A percentile compares a stretch with the other conserved stretches of the same genome.
Evolutionary conservation across 305 asterid genomes (phyloP).

Genomic region (Andrographis paniculata): DNA sequence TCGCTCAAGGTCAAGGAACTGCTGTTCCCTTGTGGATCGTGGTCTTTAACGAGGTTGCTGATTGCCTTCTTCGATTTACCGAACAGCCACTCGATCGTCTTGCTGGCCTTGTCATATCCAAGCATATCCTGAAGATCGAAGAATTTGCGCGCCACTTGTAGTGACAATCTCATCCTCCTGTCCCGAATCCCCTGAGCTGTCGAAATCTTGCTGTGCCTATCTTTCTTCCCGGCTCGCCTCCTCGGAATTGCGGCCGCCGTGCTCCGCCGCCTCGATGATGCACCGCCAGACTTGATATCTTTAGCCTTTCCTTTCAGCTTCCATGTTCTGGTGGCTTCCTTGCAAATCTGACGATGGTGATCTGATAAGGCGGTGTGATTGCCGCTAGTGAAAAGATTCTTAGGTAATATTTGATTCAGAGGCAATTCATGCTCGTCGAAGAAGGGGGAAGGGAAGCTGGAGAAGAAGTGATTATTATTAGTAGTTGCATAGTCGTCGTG

Average conservation of each 20-base stretch:
- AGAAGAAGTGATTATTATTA: slow-evolving; percentile 18
- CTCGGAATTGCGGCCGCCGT: slow-evolving; percentile 21
- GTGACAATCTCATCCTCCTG: slow-evolving; percentile 46
- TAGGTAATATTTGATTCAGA: slow-evolving; percentile 23
- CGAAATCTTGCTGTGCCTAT: slow-evolving; percentile 55
- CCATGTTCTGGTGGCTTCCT: too few relatives aligned
- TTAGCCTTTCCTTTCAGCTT: slow-evolving; percentile 6
- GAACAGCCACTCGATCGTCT: slow-evolving; percentile 55
- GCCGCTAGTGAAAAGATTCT: slow-evolving; percentile 11
- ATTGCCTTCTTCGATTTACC: slow-evolving; percentile 37
- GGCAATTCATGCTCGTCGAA: slow-evolving; percentile 37
- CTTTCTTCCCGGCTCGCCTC: slow-evolving; percentile 37
- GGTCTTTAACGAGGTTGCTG: slow-evolving; percentile 24
- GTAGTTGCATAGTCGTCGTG: too few relatives aligned
- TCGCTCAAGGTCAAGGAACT: slow-evolving; percentile 16
- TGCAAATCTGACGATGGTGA: neutral
- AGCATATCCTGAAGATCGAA: slow-evolving; percentile 48
- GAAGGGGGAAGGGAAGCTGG: slow-evolving; percentile 36
- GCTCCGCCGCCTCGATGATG: slow-evolving; percentile 3
- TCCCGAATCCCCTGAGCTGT: slow-evolving; percentile 54
- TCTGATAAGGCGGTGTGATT: too few relatives aligned
- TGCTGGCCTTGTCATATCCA: slow-evolving; percentile 50
- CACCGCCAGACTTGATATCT: neutral
- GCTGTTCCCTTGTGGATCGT: neutral
- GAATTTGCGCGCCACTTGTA: slow-evolving; percentile 46